Base-by-base conservation (phyloP, 192 early-diverging fungal genomes). In the Umbelopsis sp. region DNA sequence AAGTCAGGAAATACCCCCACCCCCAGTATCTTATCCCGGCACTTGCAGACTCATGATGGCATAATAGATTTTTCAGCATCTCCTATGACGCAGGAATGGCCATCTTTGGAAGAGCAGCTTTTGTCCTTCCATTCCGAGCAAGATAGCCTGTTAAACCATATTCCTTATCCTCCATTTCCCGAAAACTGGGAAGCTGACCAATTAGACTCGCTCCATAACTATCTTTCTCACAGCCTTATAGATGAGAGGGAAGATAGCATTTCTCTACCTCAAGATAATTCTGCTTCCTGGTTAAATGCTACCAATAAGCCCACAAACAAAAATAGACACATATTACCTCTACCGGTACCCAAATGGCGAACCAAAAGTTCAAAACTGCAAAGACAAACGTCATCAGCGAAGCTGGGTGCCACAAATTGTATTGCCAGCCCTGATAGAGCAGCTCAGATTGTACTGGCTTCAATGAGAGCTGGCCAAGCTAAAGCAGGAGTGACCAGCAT, bases 51-150 rank as follows among this genome's bases (percentile, higher is more conserved):
- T 58, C 6, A 58, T 11, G 53, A 58, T 61, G 13, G 18, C 18
- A 35, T 61, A 35, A 25, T 61, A 16, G 55, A 61, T 61, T 61
- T 35, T 61, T 61, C 55, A 61, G 55, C 55, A 33, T n/a, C 55
- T 30, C 55, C 30, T 30, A 37, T 61, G 25, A 35, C 55, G 27
- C 55, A 61, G 21, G 25, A 35, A 27, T 61, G 55, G 55, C 33
- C 55, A 4, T 16, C 30, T 35, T 16, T 61, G 16, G 30, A 35
- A 3, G 25, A 35, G 7, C 25, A 33, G 13, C 12, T 33, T 18
- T 33, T 61, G 33, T n/a, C 55, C 30, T 35, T 61, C 30, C 55
- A 61, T 61, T 52, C 55, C 30, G 30, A 27, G 12, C 25, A 27
- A 7, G 55, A 11, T 18, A 11, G 33, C 2, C 11, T 30, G 13